Evolutionary conservation across 116 monocot genomes (phyloP).

Genomic region (Zostera marina): DNA sequence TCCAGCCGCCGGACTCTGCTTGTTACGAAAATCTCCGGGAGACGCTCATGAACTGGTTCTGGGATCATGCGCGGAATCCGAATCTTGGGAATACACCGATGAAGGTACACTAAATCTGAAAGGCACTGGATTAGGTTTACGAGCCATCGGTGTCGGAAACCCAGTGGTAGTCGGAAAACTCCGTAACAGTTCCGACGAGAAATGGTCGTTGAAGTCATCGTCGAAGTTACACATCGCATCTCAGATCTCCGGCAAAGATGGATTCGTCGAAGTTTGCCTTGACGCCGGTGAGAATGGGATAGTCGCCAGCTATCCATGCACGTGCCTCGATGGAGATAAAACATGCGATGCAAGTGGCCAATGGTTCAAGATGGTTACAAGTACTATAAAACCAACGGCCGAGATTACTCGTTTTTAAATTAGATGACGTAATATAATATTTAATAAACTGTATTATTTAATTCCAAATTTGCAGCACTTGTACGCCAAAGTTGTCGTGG

Average conservation of each 20-base stretch:
- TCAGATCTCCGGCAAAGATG: neutral
- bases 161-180: conserved; percentile 11
- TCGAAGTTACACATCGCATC: conserved; percentile 55
- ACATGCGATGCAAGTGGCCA: conserved; percentile 51
- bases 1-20: conserved; percentile 44
- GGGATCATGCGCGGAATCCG: conserved; percentile 31
- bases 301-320: conserved; percentile 43
- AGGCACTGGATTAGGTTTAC: conserved; percentile 23
- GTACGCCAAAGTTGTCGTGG: no score
- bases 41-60: conserved; percentile 10
- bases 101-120: conserved; percentile 10
- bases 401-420: no score
- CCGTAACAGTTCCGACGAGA: conserved; percentile 16
- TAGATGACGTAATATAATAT: no score
- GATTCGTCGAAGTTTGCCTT: conserved; percentile 37
- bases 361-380: conserved; percentile 70
- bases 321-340: conserved; percentile 27
- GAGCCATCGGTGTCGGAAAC: conserved; percentile 21
- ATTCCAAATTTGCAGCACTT: no score
- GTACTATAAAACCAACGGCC: conserved; percentile 10
- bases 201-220: conserved; percentile 39
- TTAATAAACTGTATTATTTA: no score
- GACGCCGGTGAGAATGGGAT: conserved; percentile 32
- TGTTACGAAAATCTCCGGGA: conserved; percentile 11
- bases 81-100: conserved; percentile 47